A percentile compares a stretch with the other conserved stretches of the same genome.
phyloP scores from a whole-genome alignment of 441 rosid genomes.

The Gossypium davidsonii region DNA sequence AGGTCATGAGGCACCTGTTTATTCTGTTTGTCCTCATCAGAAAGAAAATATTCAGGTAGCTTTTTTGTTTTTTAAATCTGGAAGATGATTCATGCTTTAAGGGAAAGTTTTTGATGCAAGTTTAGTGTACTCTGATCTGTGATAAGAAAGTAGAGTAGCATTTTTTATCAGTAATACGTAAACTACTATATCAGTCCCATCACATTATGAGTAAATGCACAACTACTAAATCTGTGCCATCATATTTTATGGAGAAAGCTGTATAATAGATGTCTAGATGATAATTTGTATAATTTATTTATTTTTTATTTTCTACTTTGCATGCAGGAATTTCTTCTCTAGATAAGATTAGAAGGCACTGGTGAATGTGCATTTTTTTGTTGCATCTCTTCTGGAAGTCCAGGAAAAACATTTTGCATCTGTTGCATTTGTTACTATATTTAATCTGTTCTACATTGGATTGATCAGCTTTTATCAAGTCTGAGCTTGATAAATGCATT shows the following conservation, averaged over 20 bases:
- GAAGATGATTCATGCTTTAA: background rate
- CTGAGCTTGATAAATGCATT: background rate
- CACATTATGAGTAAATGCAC: background rate
- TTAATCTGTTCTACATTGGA: background rate
- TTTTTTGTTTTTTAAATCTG: background rate
- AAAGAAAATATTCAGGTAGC: constrained; percentile 40
- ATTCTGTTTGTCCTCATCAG: constrained; percentile 37
- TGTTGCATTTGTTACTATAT: background rate
- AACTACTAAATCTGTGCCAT: background rate
- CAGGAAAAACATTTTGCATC: background rate
- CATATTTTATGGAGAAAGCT: background rate
- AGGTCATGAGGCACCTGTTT: constrained; percentile 41
- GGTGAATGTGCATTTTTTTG: background rate
- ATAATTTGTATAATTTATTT: background rate
- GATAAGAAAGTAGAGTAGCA: background rate
- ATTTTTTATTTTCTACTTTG: background rate
- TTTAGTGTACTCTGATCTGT: background rate
- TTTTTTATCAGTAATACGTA: background rate
- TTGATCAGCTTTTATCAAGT: background rate
- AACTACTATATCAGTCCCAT: background rate
- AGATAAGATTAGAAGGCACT: background rate
- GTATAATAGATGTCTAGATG: background rate
- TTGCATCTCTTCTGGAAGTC: background rate
- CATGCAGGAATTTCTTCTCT: background rate
- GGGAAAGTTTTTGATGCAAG: background rate